These are phyloP conservation scores for Trametes hirsuta DNA, from an alignment of 1,284 basidiomycete genomes.

Conservation along the genomic window DNA sequence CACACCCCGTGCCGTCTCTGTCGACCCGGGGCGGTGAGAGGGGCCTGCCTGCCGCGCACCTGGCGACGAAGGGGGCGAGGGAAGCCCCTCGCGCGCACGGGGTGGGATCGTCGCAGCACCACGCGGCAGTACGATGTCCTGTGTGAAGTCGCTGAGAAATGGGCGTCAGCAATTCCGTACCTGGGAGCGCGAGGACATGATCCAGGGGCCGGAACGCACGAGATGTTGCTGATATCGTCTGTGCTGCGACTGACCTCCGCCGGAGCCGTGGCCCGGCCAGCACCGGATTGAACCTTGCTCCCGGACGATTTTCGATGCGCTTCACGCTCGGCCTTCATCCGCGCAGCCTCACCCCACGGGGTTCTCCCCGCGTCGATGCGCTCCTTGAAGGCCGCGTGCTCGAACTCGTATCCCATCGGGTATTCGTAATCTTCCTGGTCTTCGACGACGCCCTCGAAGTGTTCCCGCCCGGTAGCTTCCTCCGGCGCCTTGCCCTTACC, in stretches of 20 bases:
- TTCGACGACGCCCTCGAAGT: constrained; percentile 23
- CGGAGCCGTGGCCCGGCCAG: not conserved
- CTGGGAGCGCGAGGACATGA: not conserved
- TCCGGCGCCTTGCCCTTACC: constrained; percentile 9
- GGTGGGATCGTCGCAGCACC: constrained; percentile 15
- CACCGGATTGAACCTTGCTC: constrained; percentile 1
- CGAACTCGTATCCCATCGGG: constrained; percentile 41
- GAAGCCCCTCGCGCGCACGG: constrained; percentile 2
- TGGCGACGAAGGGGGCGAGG: constrained; percentile 16
- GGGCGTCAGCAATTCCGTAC: constrained; percentile 9
- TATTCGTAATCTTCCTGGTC: constrained; percentile 34
- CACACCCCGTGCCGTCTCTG: not conserved
- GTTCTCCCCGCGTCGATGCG: constrained; percentile 47
- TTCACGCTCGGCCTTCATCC: not conserved
- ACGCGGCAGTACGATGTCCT: constrained; percentile 16
- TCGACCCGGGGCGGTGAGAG: not conserved
- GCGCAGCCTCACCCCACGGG: constrained; percentile 9
- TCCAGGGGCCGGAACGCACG: constrained; percentile 22
- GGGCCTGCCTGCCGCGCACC: not conserved
- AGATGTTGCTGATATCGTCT: constrained; percentile 26
- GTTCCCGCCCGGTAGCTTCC: not conserved
- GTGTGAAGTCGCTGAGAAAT: constrained; percentile 27
- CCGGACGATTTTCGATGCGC: not conserved
- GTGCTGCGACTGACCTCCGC: constrained; percentile 1
- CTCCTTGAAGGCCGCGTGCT: constrained; percentile 49